Conservation (phyloP, 164 flowering plant genomes). For the Sextonia rubra region DNA sequence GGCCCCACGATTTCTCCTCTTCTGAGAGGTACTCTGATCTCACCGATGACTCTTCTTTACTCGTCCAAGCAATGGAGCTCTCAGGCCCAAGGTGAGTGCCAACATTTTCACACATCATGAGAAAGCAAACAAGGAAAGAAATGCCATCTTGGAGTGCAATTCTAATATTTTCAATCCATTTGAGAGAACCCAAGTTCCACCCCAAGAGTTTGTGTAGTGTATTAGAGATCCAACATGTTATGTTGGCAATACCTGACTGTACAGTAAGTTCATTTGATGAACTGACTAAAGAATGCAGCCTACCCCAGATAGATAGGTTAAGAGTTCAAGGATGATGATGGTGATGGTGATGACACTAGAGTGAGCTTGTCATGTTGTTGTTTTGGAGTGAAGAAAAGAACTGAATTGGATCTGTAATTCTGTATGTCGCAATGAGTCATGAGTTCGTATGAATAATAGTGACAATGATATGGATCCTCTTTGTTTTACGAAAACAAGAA, state of each 20-base stretch:
- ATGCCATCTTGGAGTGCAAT: neutral
- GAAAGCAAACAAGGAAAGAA: neutral
- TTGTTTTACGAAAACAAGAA: slow-evolving; percentile 1
- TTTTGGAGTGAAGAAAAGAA: neutral
- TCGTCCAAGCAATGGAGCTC: slow-evolving; percentile 77
- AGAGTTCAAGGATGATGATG: too few species aligned
- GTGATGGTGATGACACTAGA: slow-evolving; percentile 1
- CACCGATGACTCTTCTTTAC: slow-evolving; percentile 67
- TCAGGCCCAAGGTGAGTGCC: slow-evolving; percentile 63
- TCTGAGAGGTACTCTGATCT: slow-evolving; percentile 78
- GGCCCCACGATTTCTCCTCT: slow-evolving; percentile 48
- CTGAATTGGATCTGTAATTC: neutral
- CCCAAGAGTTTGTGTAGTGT: slow-evolving; percentile 3
- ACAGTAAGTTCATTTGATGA: slow-evolving; percentile 10
- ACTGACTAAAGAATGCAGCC: neutral
- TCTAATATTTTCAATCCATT: neutral
- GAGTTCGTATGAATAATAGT: slow-evolving; percentile 5
- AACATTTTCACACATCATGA: neutral
- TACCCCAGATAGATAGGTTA: too few species aligned
- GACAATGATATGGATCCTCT: neutral
- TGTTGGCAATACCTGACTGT: slow-evolving; percentile 6
- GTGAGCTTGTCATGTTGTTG: neutral
- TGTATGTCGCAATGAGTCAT: neutral
- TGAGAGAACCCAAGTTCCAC: slow-evolving; percentile 7
- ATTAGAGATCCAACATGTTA: neutral